Percentiles rank a stretch among this genome's conserved stretches.
Evolutionary conservation across 129 eudicot species (phyloP).

Genomic region (Dittrichia graveolens): DNA sequence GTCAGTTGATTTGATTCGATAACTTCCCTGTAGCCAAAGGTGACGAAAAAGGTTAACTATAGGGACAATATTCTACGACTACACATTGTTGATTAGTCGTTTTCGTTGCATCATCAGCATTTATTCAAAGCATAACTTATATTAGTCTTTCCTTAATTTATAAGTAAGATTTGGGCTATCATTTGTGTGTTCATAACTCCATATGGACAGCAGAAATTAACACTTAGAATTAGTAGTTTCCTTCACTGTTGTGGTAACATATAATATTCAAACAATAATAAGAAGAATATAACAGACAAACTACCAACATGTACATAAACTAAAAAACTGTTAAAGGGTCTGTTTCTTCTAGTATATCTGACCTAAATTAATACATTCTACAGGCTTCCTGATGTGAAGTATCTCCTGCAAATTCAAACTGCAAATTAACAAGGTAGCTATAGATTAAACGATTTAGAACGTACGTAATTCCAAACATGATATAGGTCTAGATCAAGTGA

Average conservation of each 20-base stretch:
- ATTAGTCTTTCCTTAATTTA: conserved; percentile 7
- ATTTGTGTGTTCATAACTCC: conserved; percentile 9
- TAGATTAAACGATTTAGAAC: no score
- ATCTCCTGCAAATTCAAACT: no score
- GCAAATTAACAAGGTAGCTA: no score
- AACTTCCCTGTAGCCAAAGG: conserved; percentile 17
- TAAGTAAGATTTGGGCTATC: conserved; percentile 25
- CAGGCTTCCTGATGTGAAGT: no score
- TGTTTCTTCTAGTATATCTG: conserved; percentile 33
- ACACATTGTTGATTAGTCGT: conserved; percentile 20
- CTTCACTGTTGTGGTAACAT: neutral
- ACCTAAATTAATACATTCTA: neutral
- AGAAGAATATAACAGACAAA: conserved; percentile 23
- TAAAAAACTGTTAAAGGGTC: conserved; percentile 33
- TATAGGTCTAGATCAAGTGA: no score
- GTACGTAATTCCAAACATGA: no score
- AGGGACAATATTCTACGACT: neutral
- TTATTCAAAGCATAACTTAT: conserved; percentile 13
- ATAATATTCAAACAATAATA: conserved; percentile 2
- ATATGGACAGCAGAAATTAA: neutral
- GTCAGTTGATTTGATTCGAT: conserved; percentile 30
- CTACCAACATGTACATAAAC: conserved; percentile 27
- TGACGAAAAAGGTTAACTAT: neutral
- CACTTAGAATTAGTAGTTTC: conserved; percentile 19
- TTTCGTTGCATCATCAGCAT: conserved; percentile 20